phyloP scores from a whole-genome alignment of 768 basidiomycete species.

The Boletus rufocinnamomeus region DNA sequence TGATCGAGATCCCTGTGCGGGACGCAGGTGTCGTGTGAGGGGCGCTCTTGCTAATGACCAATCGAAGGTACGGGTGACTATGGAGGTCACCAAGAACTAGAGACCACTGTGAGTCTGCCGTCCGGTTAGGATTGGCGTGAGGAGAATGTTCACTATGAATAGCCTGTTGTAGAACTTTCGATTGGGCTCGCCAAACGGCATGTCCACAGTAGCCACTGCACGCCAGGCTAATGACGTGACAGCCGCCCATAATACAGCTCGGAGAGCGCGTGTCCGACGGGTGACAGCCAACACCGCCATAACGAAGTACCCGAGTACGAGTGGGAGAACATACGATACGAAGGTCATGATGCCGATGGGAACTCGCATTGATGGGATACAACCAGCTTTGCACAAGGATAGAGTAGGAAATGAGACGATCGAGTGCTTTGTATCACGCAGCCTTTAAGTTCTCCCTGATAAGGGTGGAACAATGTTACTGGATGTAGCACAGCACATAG shows the following conservation, averaged over 20 bases:
- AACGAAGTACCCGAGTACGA: constrained; percentile 46
- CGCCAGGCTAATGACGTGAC: constrained; percentile 45
- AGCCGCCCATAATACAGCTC: constrained; percentile 48
- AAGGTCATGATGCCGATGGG: constrained; percentile 35
- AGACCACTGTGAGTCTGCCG: not conserved
- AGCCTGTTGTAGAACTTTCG: not conserved
- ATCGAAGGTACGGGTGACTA: constrained; percentile 19
- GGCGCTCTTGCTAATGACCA: constrained; percentile 15
- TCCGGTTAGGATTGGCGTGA: no score
- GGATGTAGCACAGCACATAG: no score
- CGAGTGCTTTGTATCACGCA: no score
- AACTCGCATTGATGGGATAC: not conserved
- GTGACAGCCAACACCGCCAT: constrained; percentile 52
- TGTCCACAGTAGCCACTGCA: constrained; percentile 28
- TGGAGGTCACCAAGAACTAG: constrained; percentile 20
- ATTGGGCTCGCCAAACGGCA: not conserved
- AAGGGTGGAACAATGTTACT: no score
- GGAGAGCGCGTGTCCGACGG: constrained; percentile 44
- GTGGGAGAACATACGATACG: constrained; percentile 41
- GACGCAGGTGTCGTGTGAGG: constrained; percentile 8
- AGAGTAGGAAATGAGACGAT: no score
- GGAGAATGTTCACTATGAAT: constrained; percentile 11
- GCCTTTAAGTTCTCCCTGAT: no score
- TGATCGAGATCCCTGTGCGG: not conserved
- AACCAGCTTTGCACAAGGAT: no score